Conservation (phyloP, 345 rosid species). For the Durio zibethinus region DNA sequence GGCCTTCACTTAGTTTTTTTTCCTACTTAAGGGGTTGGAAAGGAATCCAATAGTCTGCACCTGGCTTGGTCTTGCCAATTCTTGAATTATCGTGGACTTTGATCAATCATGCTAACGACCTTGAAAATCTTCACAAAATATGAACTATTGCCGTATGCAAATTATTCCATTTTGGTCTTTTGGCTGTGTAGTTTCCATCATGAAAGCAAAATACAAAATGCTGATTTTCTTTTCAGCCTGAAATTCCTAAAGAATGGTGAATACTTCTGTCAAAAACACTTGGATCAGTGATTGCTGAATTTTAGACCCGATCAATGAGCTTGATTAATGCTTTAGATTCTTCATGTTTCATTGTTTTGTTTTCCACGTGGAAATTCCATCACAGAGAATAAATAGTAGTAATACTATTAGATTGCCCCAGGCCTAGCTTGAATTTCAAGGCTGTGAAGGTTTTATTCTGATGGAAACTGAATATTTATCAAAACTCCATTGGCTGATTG, state of each 20-base stretch:
- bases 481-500: not conserved
- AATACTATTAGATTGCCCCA: too few relatives aligned
- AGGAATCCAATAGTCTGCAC: not conserved
- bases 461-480: too few relatives aligned
- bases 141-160: not conserved
- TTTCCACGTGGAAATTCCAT: not conserved
- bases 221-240: not conserved
- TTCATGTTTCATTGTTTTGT: too few relatives aligned
- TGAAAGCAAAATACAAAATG: slow-evolving; percentile 14
- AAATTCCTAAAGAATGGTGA: not conserved
- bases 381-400: not conserved
- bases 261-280: not conserved
- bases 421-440: not conserved
- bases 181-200: slow-evolving; percentile 5
- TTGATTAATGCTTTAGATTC: too few relatives aligned
- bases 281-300: too few relatives aligned
- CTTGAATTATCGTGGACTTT: not conserved
- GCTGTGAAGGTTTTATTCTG: too few relatives aligned
- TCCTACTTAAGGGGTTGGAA: not conserved
- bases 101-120: not conserved
- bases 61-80: slow-evolving; percentile 1
- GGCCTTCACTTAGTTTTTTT: not conserved
- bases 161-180: not conserved
- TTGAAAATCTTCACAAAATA: not conserved
- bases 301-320: not conserved